Evolutionary conservation across 1,284 basidiomycete genomes (phyloP).

Genomic region (Ustilago trichophora): DNA sequence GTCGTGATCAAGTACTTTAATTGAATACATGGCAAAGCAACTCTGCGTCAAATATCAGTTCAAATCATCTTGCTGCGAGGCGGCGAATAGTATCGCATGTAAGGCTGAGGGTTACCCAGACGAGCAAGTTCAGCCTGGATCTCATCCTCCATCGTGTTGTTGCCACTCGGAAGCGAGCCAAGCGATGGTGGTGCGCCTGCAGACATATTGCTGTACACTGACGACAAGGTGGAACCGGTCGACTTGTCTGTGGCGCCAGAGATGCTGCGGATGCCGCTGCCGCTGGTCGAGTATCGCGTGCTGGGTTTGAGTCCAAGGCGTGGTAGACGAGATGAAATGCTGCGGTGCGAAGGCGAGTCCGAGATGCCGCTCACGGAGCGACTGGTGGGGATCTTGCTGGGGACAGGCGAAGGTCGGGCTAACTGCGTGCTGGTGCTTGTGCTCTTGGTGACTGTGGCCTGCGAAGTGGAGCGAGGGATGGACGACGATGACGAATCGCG

Average conservation of each 20-base stretch:
- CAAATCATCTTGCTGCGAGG: slow-evolving; percentile 42
- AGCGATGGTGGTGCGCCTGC: slow-evolving; percentile 23
- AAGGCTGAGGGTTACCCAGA: slow-evolving; percentile 36
- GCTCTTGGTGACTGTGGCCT: slow-evolving; percentile 28
- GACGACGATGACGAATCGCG: slow-evolving; percentile 9
- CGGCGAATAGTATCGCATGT: slow-evolving; percentile 40
- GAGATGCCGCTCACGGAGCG: slow-evolving; percentile 26
- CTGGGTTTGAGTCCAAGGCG: slow-evolving; percentile 39
- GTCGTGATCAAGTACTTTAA: not conserved
- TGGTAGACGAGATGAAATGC: slow-evolving; percentile 36
- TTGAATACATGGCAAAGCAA: not conserved
- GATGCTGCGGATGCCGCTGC: slow-evolving; percentile 17
- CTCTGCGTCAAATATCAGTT: not conserved
- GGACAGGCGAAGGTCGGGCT: slow-evolving; percentile 5
- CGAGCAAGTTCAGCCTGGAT: slow-evolving; percentile 39
- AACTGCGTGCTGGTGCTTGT: not conserved
- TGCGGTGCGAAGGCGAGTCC: slow-evolving; percentile 17
- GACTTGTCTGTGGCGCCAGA: slow-evolving; percentile 36
- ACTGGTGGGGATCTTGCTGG: slow-evolving; percentile 28
- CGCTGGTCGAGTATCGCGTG: slow-evolving; percentile 13
- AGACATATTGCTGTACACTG: slow-evolving; percentile 29
- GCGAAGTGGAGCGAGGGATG: slow-evolving; percentile 25
- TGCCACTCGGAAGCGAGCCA: slow-evolving; percentile 31
- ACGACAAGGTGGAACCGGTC: slow-evolving; percentile 31
- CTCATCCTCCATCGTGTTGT: slow-evolving; percentile 46